A percentile compares a stretch with the other conserved stretches of the same genome.
These are phyloP conservation scores for Alnus rubra DNA, from an alignment of 306 rosid species.

Conservation along the genomic window DNA sequence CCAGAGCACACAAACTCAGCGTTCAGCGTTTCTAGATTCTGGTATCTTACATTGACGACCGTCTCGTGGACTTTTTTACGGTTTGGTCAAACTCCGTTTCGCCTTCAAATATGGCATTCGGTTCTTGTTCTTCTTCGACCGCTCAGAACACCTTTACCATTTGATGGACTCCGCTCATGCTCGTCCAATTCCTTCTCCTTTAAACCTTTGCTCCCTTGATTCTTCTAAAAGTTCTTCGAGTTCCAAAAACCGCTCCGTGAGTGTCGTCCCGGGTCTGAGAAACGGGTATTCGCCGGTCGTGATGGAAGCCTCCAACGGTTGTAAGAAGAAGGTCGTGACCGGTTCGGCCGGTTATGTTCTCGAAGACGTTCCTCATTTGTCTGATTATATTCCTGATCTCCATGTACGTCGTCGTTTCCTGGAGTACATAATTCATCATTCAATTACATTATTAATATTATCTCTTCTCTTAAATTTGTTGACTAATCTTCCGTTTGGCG, in stretches of 20 bases:
- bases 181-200: not conserved
- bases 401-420: slow-evolving; percentile 54
- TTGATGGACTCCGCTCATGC: not conserved
- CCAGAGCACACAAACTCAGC: not conserved
- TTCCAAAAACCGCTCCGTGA: not conserved
- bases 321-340: slow-evolving; percentile 37
- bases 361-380: slow-evolving; percentile 82
- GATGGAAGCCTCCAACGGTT: slow-evolving; percentile 43
- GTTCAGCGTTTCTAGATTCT: not conserved
- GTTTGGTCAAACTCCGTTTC: slow-evolving; percentile 33
- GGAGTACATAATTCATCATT: not conserved
- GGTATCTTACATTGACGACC: not conserved
- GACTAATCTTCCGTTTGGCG: not conserved
- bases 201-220: not conserved
- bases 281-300: not conserved
- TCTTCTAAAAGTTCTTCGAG: not conserved
- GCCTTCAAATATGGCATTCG: slow-evolving; percentile 24
- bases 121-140: not conserved
- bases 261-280: slow-evolving; percentile 3
- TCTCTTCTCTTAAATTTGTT: not conserved
- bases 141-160: not conserved
- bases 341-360: slow-evolving; percentile 74
- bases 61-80: not conserved
- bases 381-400: slow-evolving; percentile 71
- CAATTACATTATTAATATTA: no score